Evolutionary conservation across 768 basidiomycete species (phyloP), one percentile per base, ranked within the genome.

Genomic region (Tephrocybe sp.): DNA sequence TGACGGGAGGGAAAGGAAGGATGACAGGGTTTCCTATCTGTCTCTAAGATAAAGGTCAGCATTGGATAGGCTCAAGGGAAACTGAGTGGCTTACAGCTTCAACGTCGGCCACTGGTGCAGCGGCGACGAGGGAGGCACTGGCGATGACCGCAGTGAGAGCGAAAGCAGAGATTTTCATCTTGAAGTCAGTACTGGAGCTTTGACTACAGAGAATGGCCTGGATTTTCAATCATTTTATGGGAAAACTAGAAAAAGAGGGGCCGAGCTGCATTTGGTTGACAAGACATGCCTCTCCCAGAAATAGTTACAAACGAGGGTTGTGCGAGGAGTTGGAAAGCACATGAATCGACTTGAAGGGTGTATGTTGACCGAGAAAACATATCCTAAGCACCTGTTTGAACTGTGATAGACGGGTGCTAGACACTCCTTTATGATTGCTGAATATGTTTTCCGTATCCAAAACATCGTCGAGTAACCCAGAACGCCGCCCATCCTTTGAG

Each of bases 111-210:
- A 30, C 45, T 1, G 51, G 51, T 19, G 39, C 39, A 23, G 39
- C 51, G 11, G 23, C 19, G 11, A 52, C 12, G 33, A 52, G 33
- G 8, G 51, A 39, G 39, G 45, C 51, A 38, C 51, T 46, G 31
- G 39, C 51, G 3, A 52, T 33, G 13, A 52, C 31, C 6, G 51
- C 51, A 19, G 16, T 35, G 16, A 52, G 32, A 6, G 51, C 45
- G 23, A 41, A 46, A 13, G 26, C 41, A 3, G 23, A 30, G 39
- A 52, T 35, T n/a, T 47, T 52, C 51, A 52, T 52, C 16, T 5
- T 8, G 30, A 3, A 16, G 23, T 33, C 5, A 10, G 3, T 39
- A 6, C 10, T n/a, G 20, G 2, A 0, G 26, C 26, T 12, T 12
- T 7, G 17, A 26, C 7, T 26, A 2, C 14, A n/a, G n/a, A n/a